Percentiles rank a stretch among this genome's conserved stretches.
Conservation (phyloP, 2,329 filamentous ascomycete genomes). For the Arthrinium puccinioides region DNA sequence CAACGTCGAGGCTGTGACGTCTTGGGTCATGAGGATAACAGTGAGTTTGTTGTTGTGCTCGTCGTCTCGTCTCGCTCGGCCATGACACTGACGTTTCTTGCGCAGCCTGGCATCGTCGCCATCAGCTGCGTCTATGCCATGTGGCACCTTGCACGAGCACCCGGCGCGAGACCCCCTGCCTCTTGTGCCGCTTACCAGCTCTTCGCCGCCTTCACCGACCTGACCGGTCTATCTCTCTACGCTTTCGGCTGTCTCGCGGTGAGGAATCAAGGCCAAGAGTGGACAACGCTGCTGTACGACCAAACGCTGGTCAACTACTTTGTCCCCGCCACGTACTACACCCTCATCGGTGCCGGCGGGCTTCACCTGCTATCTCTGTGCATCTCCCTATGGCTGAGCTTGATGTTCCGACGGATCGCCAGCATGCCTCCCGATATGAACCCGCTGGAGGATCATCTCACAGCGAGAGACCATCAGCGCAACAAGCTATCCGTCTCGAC, state of each 20-base stretch:
- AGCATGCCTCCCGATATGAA: conserved; percentile 90
- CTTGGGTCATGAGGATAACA: conserved; percentile 70
- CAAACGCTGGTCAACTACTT: conserved; percentile 51
- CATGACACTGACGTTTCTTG: too few relatives aligned
- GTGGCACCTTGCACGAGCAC: conserved; percentile 68
- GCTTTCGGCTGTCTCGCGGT: conserved; percentile 44
- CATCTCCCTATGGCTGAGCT: conserved; percentile 66
- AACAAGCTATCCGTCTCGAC: conserved; percentile 55
- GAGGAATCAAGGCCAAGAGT: conserved; percentile 38
- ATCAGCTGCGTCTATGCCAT: conserved; percentile 69
- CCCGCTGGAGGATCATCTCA: conserved; percentile 79
- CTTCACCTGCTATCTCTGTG: conserved; percentile 65
- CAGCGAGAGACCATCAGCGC: conserved; percentile 74
- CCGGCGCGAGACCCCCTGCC: conserved; percentile 63
- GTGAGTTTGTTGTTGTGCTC: conserved; percentile 42
- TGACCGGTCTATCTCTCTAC: conserved; percentile 47
- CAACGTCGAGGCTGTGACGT: conserved; percentile 54
- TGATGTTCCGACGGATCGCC: conserved; percentile 76
- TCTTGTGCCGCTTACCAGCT: conserved; percentile 86
- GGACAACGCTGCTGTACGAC: conserved; percentile 62
- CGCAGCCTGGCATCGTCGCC: conserved; percentile 67
- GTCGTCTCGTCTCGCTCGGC: not conserved
- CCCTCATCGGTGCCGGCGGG: conserved; percentile 53
- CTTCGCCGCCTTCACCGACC: conserved; percentile 70
- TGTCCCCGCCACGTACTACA: conserved; percentile 60